Percentiles rank a stretch among this genome's conserved stretches.
Conservation (phyloP, 2,329 filamentous ascomycete species). For the Xenoacremonium recifei region DNA sequence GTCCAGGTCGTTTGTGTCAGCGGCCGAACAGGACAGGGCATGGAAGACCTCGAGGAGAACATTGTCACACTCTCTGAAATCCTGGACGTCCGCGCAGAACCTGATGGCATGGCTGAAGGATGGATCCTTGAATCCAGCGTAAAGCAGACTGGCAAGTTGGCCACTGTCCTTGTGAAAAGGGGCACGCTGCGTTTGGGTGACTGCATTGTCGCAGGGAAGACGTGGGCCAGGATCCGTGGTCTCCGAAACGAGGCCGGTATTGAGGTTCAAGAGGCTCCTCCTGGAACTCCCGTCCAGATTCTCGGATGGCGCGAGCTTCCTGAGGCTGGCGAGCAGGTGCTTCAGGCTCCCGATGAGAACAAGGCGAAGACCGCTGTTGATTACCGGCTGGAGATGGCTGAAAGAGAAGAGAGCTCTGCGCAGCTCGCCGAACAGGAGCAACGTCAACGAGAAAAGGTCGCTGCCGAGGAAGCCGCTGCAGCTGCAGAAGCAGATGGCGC, state of each 20-base stretch:
- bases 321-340: conserved; percentile 78
- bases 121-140: conserved; percentile 93
- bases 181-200: conserved; percentile 82
- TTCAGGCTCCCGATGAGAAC: conserved; percentile 78
- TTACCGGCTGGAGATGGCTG: conserved; percentile 70
- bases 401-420: conserved; percentile 71
- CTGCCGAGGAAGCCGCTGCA: conserved; percentile 34
- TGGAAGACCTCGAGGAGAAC: conserved; percentile 88
- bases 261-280: conserved; percentile 69
- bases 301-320: conserved; percentile 89
- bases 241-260: conserved; percentile 82
- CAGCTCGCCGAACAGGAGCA: conserved; percentile 75
- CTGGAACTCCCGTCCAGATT: conserved; percentile 87
- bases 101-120: conserved; percentile 76
- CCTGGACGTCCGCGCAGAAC: conserved; percentile 82
- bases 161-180: conserved; percentile 83
- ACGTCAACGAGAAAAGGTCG: conserved; percentile 55
- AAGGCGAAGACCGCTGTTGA: conserved; percentile 76
- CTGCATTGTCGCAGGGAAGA: conserved; percentile 81
- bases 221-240: conserved; percentile 82
- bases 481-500: conserved; percentile 34
- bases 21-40: conserved; percentile 90
- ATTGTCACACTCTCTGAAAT: conserved; percentile 84
- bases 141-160: conserved; percentile 79
- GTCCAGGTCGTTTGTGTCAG: conserved; percentile 89